Conservation (phyloP, 495 filamentous ascomycete genomes). For the Apodospora peruviana region DNA sequence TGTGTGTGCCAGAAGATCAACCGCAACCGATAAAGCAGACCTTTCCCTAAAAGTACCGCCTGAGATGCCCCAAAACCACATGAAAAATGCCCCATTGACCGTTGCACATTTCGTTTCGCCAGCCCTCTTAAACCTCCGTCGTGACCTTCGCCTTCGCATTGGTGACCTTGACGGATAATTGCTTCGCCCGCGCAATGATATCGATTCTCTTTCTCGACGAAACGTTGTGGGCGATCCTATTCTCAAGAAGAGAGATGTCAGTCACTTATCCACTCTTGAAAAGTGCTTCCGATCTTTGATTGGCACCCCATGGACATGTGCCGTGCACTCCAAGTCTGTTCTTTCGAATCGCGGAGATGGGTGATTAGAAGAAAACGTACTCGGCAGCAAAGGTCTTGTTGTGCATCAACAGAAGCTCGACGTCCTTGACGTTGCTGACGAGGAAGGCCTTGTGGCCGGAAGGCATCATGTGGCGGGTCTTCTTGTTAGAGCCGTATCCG, state of each 20-base stretch:
- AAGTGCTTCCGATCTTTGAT: too few species aligned
- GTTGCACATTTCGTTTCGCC: background rate
- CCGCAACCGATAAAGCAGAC: constrained; percentile 6
- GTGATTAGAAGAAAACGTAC: constrained; percentile 54
- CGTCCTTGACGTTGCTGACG: constrained; percentile 89
- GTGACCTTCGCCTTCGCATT: constrained; percentile 98
- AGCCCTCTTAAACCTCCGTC: constrained; percentile 72
- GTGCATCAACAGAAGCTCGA: constrained; percentile 99
- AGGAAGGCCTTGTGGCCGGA: constrained; percentile 99
- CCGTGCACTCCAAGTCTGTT: too few species aligned
- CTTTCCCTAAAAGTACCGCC: constrained; percentile 8
- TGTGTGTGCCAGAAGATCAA: constrained; percentile 8
- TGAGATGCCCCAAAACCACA: constrained; percentile 8
- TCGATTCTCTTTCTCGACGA: constrained; percentile 98
- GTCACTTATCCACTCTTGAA: too few species aligned
- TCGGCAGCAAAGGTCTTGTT: constrained; percentile 98
- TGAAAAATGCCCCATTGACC: constrained; percentile 3
- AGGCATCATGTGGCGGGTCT: constrained; percentile 97
- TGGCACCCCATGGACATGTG: too few species aligned
- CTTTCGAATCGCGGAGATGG: too few species aligned
- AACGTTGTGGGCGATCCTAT: constrained; percentile 91
- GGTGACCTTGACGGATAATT: constrained; percentile 97
- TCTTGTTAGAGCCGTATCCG: constrained; percentile 96
- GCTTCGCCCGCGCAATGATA: constrained; percentile 92
- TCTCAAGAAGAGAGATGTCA: too few species aligned